Percentiles rank a stretch among this genome's conserved stretches.
These are phyloP conservation scores for Didymella pomorum DNA, from an alignment of 2,329 filamentous ascomycete genomes.

Conservation along the genomic window DNA sequence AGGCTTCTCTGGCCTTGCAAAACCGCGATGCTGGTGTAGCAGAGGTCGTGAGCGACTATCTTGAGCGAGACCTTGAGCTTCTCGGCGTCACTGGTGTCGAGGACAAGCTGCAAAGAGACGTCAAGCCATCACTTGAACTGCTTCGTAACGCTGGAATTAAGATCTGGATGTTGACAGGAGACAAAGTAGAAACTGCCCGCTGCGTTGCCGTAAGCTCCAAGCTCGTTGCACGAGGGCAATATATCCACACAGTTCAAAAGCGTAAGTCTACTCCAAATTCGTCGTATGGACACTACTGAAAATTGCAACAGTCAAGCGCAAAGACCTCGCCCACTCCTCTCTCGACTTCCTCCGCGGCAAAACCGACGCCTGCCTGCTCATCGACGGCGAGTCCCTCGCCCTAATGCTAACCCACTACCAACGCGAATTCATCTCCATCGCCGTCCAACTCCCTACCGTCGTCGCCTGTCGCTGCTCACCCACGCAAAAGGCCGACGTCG, in stretches of 20 bases:
- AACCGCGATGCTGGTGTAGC: conserved; percentile 85
- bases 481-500: conserved; percentile 95
- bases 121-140: conserved; percentile 93
- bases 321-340: conserved; percentile 84
- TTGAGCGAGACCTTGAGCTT: conserved; percentile 89
- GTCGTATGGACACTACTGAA: not conserved
- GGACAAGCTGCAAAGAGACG: conserved; percentile 93
- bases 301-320: conserved; percentile 67
- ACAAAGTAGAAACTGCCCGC: conserved; percentile 96
- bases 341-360: conserved; percentile 89
- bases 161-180: conserved; percentile 99
- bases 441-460: conserved; percentile 87
- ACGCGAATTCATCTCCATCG: conserved; percentile 84
- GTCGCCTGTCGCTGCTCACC: conserved; percentile 97
- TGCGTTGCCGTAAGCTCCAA: conserved; percentile 97
- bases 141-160: conserved; percentile 97
- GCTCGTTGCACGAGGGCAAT: conserved; percentile 90
- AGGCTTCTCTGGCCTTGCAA: conserved; percentile 81
- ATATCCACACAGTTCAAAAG: conserved; percentile 91
- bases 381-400: conserved; percentile 89
- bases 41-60: conserved; percentile 76
- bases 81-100: conserved; percentile 98
- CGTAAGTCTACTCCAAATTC: conserved; percentile 38
- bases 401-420: conserved; percentile 85
- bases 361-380: conserved; percentile 84